These are phyloP conservation scores for Lactifluus hygrophoroides DNA, from an alignment of 768 basidiomycete species.

Conservation along the genomic window DNA sequence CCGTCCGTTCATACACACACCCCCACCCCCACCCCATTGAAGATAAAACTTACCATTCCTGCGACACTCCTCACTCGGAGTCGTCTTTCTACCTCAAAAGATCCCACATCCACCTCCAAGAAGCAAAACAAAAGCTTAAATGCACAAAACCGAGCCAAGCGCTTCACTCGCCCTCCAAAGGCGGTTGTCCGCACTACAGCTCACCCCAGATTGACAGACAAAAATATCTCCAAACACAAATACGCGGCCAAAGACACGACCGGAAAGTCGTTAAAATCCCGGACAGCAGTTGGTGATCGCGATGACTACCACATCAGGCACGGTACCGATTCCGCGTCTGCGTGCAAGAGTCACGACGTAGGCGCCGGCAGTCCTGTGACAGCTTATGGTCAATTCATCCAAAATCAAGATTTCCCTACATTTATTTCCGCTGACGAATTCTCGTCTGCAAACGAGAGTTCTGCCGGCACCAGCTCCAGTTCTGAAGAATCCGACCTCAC, in stretches of 20 bases:
- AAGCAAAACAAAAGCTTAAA: conserved; percentile 10
- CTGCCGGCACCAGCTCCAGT: conserved; percentile 20
- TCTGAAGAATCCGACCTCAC: conserved; percentile 15
- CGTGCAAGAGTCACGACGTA: conserved; percentile 8
- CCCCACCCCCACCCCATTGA: conserved; percentile 9
- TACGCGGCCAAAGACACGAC: conserved; percentile 19
- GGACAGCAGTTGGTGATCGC: background rate
- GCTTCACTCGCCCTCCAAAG: conserved; percentile 9
- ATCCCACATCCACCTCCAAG: background rate
- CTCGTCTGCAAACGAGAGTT: conserved; percentile 26
- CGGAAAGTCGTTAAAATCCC: conserved; percentile 6
- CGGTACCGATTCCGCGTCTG: conserved; percentile 4
- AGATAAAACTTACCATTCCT: conserved; percentile 22
- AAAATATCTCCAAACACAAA: conserved; percentile 8
- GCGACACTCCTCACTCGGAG: conserved; percentile 16
- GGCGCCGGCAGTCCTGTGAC: conserved; percentile 10
- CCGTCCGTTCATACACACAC: background rate
- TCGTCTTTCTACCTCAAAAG: background rate
- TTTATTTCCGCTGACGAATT: conserved; percentile 21
- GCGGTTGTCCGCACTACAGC: background rate
- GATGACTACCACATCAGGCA: conserved; percentile 6
- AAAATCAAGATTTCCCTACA: conserved; percentile 16
- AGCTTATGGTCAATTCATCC: background rate
- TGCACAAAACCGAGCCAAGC: conserved; percentile 7
- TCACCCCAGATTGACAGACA: conserved; percentile 3